phyloP scores from a whole-genome alignment of 306 rosid genomes.

The Acacia melanoxylon region DNA sequence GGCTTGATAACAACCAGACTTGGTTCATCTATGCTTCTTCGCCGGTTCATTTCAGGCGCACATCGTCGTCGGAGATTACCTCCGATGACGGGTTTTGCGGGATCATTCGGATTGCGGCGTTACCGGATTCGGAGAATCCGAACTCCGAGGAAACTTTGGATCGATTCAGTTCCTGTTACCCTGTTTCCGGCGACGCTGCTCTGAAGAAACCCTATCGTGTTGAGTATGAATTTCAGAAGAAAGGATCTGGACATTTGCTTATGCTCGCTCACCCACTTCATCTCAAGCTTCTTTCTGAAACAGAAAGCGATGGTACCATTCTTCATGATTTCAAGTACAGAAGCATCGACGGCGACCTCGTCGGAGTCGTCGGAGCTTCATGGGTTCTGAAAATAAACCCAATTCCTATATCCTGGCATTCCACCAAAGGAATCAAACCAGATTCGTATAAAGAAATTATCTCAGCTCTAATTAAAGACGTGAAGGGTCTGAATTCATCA shows the following conservation, averaged over 20 bases:
- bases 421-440: constrained; percentile 52
- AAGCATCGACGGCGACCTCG: constrained; percentile 87
- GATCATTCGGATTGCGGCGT: constrained; percentile 53
- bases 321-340: constrained; percentile 62
- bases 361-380: constrained; percentile 83
- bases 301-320: constrained; percentile 36
- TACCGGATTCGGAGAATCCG: constrained; percentile 51
- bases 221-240: constrained; percentile 74
- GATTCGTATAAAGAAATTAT: constrained; percentile 55
- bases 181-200: constrained; percentile 68
- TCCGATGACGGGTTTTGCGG: constrained; percentile 58
- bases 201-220: constrained; percentile 55
- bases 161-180: constrained; percentile 68
- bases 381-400: constrained; percentile 71
- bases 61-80: constrained; percentile 43
- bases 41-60: constrained; percentile 44
- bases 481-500: constrained; percentile 46
- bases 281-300: constrained; percentile 49
- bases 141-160: constrained; percentile 57
- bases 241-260: constrained; percentile 74
- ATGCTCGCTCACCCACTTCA: constrained; percentile 91
- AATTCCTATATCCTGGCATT: constrained; percentile 81
- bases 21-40: constrained; percentile 76
- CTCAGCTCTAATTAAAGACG: constrained; percentile 64
- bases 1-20: constrained; percentile 71